phyloP scores from a whole-genome alignment of 148 eudicot genomes.

The Polygonum maritimum region DNA sequence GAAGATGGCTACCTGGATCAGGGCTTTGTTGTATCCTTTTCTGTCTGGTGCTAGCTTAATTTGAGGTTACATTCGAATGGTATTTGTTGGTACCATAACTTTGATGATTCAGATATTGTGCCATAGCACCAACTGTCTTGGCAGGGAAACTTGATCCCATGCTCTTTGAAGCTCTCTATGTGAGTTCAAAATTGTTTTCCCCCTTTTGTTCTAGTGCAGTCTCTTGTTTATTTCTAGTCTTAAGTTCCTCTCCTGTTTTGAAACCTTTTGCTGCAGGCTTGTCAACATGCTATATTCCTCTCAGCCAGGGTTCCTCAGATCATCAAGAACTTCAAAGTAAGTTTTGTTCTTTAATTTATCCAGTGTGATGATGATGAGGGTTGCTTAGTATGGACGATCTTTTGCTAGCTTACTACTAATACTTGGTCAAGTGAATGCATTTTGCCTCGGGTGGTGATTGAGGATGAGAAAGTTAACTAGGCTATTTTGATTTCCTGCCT shows the following conservation, averaged over 20 bases:
- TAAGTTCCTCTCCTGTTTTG: background rate
- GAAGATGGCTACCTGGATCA: conserved; percentile 68
- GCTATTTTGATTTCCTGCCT: background rate
- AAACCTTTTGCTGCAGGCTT: conserved; percentile 44
- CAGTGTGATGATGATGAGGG: background rate
- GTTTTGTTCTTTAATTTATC: background rate
- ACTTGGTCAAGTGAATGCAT: background rate
- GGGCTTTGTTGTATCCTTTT: conserved; percentile 77
- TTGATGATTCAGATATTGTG: conserved; percentile 61
- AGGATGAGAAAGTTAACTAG: background rate
- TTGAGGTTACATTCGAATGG: background rate
- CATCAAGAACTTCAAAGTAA: conserved; percentile 51
- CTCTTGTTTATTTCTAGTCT: background rate
- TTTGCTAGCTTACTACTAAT: background rate
- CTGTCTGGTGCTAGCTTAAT: conserved; percentile 9
- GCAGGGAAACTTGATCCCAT: conserved; percentile 91
- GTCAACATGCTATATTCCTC: conserved; percentile 81
- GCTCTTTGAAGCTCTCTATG: conserved; percentile 95
- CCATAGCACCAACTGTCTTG: conserved; percentile 73
- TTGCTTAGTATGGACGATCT: background rate
- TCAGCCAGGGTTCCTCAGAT: conserved; percentile 89
- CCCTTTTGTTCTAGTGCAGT: background rate
- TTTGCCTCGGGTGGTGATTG: background rate
- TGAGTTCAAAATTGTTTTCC: conserved; percentile 20
- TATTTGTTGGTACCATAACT: conserved; percentile 23